Percentiles rank a stretch among this genome's conserved stretches.
These are phyloP conservation scores for Pythium brassicae DNA, from an alignment of 352 stramenopile genomes.

Conservation along the genomic window DNA sequence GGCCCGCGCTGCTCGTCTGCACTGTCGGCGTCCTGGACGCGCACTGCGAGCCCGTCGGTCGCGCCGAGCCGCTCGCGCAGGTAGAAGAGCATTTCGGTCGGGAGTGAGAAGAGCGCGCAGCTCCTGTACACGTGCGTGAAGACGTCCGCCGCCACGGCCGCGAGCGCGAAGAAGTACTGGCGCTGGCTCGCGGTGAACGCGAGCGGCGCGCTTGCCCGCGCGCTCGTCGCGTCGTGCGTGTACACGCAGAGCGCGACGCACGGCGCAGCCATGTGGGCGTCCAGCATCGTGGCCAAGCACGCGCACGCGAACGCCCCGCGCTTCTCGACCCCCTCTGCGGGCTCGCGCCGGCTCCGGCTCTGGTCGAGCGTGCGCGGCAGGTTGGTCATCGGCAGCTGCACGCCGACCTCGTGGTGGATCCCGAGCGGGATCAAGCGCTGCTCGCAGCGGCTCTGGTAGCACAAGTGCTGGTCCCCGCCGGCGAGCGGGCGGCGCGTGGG, in stretches of 20 bases:
- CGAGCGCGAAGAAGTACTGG: constrained; percentile 51
- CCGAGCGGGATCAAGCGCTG: constrained; percentile 22
- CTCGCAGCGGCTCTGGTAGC: constrained; percentile 47
- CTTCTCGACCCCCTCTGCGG: constrained; percentile 45
- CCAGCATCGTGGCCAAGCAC: constrained; percentile 65
- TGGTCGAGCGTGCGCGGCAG: constrained; percentile 58
- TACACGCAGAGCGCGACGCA: constrained; percentile 55
- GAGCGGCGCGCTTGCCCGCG: background rate
- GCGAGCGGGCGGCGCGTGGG: constrained; percentile 27
- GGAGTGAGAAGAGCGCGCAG: constrained; percentile 49
- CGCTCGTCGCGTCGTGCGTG: constrained; percentile 31
- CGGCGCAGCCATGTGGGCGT: constrained; percentile 19
- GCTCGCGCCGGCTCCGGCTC: constrained; percentile 34
- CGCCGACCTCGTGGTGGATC: constrained; percentile 45
- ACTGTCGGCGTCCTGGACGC: constrained; percentile 10
- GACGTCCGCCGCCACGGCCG: constrained; percentile 41
- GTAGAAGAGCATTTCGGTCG: constrained; percentile 33
- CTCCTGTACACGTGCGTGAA: constrained; percentile 50
- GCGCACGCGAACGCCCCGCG: constrained; percentile 44
- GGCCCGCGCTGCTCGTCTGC: background rate
- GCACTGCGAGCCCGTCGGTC: constrained; percentile 39
- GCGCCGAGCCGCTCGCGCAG: constrained; percentile 38
- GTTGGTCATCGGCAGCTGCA: constrained; percentile 69
- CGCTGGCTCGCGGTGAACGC: constrained; percentile 49
- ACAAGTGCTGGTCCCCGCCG: constrained; percentile 34